Evolutionary conservation across 441 rosid species (phyloP), one percentile per base, ranked within the genome.

Genomic region (Erodium texanum): DNA sequence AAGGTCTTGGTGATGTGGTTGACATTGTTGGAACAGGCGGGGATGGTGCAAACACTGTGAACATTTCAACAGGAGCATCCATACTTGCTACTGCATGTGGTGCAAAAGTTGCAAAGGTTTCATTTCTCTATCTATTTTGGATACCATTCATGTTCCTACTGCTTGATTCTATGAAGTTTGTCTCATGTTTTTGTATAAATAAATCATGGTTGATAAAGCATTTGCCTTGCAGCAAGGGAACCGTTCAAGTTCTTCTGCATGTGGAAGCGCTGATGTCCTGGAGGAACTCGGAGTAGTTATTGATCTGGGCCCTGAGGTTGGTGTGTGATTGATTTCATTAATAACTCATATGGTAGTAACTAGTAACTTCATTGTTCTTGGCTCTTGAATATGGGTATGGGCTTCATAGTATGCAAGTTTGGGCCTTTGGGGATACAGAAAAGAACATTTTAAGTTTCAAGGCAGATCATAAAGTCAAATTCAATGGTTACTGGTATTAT

Each of bases 1-100:
- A 92, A 74, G 99, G 98, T 38, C 64, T 92, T 73, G 78, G 61
- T 34, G 85, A 83, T 76, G 90, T 69, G 11, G 93, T 94, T 58
- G 98, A 94, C 80, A 89, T 92, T 75, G 97, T 89, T 52, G 98
- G 98, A 70, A 94, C 94, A 0, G 98, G 97, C 24, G 98, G 96
- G 14, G 99, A 92, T 84, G 99, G 98, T 59, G 96, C 94, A 7
- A 82, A 92, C 80, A 94, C 99, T 0, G 96, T 94, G 62, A 89
- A 94, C 75, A 94, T 92, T 66, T 94, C 96, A 16, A 94, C 99
- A 0, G 97, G 97, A 14, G 92, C 99, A 68, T 83, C 98, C 34
- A 82, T 94, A 69, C 88, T 94, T 58, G 88, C 98, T 65, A 97
- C 96, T 41, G 97, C 98, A 70, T 92, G 96, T 72, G 97, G 97